Evolutionary conservation across 768 basidiomycete genomes (phyloP), one percentile per base, ranked within the genome.

Genomic region (Goffeauzyma gilvescens): DNA sequence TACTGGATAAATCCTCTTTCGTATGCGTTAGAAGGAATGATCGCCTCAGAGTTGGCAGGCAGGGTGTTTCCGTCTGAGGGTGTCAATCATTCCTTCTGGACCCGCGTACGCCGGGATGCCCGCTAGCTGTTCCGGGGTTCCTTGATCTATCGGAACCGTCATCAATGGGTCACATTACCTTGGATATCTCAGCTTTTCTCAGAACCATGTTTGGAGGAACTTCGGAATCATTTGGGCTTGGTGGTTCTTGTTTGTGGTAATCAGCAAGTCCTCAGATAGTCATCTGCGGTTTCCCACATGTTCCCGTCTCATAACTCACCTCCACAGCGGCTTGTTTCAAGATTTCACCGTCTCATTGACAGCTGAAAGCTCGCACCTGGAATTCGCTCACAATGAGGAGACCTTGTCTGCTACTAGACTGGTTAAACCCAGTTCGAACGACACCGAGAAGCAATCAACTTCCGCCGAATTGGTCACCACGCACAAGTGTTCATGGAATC

Each of bases 1-100:
- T 28, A 52, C 35, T 60, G 55, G 55, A 53, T 63, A 39, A 49
- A 59, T 39, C 62, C 62, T 1, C 44, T 63, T 24, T 54, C 55
- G 44, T 63, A 60, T 42, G 46, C 51, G 0, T 55, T 61, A 38
- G 58, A 59, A 37, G 56, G 54, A 5, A 42, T 57, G 32, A 51
- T 57, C 45, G 43, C 31, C 2, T 17, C 25, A 4, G 32, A 46
- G 14, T 18, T 41, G 8, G 4, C 7, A n/a, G 26, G 22, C 10
- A 17, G 42, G 14, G 24, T 1, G 3, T 44, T 44, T 12, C 15
- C 34, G 3, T 44, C 55, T 5, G 41, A 44, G 22, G 46, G 46
- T 2, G 55, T 55, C 31, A 42, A 38, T 52, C 34, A 41, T 53
- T 22, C 52, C 52, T 6, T 38, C 26, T 9, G 50, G 50, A 7